Evolutionary conservation across 2,329 filamentous ascomycete species (phyloP).

Genomic region (Rhinocladiella mackenziei): DNA sequence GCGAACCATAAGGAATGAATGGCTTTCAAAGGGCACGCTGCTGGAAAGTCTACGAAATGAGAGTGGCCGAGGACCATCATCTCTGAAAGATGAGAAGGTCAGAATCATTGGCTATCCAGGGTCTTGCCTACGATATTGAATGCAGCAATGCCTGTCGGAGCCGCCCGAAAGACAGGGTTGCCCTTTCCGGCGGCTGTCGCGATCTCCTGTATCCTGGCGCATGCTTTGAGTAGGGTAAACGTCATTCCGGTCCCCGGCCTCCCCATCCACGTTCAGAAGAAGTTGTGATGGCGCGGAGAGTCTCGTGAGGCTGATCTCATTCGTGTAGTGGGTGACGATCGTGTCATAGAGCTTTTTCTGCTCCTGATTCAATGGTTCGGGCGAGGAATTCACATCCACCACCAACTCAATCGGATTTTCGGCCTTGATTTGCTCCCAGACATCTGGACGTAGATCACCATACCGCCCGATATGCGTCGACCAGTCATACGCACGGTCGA

Average conservation of each 20-base stretch:
- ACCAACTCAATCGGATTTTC: neutral
- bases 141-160: constrained; percentile 2
- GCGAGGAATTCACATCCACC: neutral
- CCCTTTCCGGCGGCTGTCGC: neutral
- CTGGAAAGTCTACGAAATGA: constrained; percentile 29
- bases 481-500: neutral
- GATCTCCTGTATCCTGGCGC: neutral
- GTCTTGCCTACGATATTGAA: no score
- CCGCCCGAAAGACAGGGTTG: constrained; percentile 1
- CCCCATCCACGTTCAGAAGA: neutral
- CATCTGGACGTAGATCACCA: neutral
- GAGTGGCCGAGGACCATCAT: constrained; percentile 34
- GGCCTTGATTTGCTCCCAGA: no score
- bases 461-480: neutral
- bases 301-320: neutral
- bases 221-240: neutral
- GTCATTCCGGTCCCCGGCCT: neutral
- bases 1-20: constrained; percentile 35
- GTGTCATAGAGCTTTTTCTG: no score
- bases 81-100: constrained; percentile 34
- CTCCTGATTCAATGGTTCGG: neutral
- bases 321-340: no score
- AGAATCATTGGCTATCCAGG: constrained; percentile 57
- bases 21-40: constrained; percentile 37
- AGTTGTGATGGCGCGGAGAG: neutral